phyloP scores from a whole-genome alignment of 2,329 filamentous ascomycete species.

The Exserohilum turcica region DNA sequence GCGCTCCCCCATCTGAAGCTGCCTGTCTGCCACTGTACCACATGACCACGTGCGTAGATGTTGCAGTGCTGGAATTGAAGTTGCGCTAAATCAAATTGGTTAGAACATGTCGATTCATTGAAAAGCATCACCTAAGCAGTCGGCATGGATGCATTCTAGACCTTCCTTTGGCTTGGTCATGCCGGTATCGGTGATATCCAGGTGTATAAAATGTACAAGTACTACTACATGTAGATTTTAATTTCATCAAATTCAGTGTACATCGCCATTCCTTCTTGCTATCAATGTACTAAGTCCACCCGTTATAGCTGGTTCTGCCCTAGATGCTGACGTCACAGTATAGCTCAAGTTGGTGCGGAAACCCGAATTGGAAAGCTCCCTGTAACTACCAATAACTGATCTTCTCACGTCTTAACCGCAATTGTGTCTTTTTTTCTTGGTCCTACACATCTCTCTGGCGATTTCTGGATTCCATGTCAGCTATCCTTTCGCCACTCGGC shows the following conservation, averaged over 20 bases:
- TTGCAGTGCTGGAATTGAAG: background rate
- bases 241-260: background rate
- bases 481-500: background rate
- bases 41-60: background rate
- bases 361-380: background rate
- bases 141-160: too few relatives aligned
- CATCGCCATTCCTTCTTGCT: background rate
- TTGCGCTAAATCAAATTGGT: background rate
- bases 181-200: too few relatives aligned
- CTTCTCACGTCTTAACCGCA: background rate
- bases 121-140: too few relatives aligned
- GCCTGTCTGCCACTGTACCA: background rate
- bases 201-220: too few relatives aligned
- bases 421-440: background rate
- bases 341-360: slow-evolving; percentile 2
- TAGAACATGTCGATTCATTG: too few relatives aligned
- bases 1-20: background rate
- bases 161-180: too few relatives aligned
- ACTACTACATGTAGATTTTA: background rate
- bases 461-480: background rate
- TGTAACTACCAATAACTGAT: background rate
- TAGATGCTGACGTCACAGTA: slow-evolving; percentile 6
- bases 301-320: background rate
- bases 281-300: background rate
- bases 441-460: background rate